A percentile compares a stretch with the other conserved stretches of the same genome.
Evolutionary conservation across 139 green algal genomes (phyloP).

Genomic region (Pedinophyceae sp.): DNA sequence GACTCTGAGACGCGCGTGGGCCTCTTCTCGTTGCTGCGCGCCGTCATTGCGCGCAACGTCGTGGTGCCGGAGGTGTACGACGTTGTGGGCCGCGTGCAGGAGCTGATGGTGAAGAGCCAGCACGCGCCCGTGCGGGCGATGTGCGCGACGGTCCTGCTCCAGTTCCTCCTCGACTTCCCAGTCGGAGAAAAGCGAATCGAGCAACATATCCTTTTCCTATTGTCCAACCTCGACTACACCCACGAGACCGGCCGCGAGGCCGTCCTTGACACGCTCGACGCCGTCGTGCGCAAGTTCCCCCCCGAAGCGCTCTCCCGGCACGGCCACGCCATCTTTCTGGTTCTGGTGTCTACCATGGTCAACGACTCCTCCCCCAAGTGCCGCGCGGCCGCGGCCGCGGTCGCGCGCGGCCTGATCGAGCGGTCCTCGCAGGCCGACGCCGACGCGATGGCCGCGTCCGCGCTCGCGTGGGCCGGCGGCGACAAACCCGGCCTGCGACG

Average conservation of each 20-base stretch:
- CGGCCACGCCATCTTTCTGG: conserved; percentile 52
- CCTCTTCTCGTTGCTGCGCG: conserved; percentile 16
- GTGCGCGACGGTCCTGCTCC: conserved; percentile 47
- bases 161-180: conserved; percentile 89
- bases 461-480: conserved; percentile 29
- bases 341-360: conserved; percentile 62
- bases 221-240: conserved; percentile 62
- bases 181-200: conserved; percentile 47
- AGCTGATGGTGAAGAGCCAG: conserved; percentile 24
- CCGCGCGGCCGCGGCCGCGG: conserved; percentile 24
- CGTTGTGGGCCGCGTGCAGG: conserved; percentile 60
- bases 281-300: conserved; percentile 72
- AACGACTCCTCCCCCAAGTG: conserved; percentile 43
- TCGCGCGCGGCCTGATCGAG: conserved; percentile 36
- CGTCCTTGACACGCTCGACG: conserved; percentile 53
- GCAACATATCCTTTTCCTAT: conserved; percentile 55
- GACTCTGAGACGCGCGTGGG: conserved; percentile 13
- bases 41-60: conserved; percentile 51
- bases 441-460: conserved; percentile 30
- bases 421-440: conserved; percentile 14
- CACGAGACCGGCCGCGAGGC: conserved; percentile 46
- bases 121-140: conserved; percentile 26
- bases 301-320: conserved; percentile 34
- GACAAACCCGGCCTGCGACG: conserved; percentile 24
- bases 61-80: conserved; percentile 85